Evolutionary conservation across 805 yeast genomes (phyloP).

Genomic region (Vanderwaltozyma yarrowii): DNA sequence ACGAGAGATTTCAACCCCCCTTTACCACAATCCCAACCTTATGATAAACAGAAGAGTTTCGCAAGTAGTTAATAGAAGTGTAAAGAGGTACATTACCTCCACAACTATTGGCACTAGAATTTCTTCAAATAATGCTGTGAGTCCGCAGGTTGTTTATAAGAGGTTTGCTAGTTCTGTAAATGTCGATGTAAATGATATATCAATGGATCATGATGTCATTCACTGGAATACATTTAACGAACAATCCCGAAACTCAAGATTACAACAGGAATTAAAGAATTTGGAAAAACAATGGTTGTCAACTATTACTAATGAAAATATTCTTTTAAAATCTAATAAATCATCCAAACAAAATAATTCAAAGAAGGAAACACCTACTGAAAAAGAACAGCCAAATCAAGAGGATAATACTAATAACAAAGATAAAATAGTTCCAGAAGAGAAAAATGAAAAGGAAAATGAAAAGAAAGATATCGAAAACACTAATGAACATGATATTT

Average conservation of each 20-base stretch:
- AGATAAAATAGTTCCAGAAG: constrained; percentile 6
- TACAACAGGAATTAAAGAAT: constrained; percentile 6
- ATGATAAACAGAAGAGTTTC: too few relatives aligned
- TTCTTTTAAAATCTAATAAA: constrained; percentile 2
- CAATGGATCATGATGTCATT: background rate
- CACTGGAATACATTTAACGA: constrained; percentile 5
- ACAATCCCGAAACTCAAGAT: constrained; percentile 7
- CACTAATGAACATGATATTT: background rate
- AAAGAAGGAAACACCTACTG: background rate
- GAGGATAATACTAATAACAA: constrained; percentile 1
- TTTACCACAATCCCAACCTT: too few relatives aligned
- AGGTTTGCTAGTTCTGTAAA: background rate
- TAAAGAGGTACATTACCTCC: too few relatives aligned
- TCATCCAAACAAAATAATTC: background rate
- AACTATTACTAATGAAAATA: constrained; percentile 2
- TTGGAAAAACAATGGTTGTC: constrained; percentile 13
- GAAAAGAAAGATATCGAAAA: constrained; percentile 4
- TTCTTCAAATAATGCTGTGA: too few relatives aligned
- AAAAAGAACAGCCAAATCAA: constrained; percentile 1
- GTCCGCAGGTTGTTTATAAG: too few relatives aligned
- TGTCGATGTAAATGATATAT: background rate
- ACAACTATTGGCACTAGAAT: too few relatives aligned
- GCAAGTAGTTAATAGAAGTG: too few relatives aligned
- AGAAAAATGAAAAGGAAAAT: constrained; percentile 5
- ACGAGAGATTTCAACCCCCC: too few relatives aligned